phyloP scores from a whole-genome alignment of 2,329 filamentous ascomycete species.

The Claviceps humidiphila region DNA sequence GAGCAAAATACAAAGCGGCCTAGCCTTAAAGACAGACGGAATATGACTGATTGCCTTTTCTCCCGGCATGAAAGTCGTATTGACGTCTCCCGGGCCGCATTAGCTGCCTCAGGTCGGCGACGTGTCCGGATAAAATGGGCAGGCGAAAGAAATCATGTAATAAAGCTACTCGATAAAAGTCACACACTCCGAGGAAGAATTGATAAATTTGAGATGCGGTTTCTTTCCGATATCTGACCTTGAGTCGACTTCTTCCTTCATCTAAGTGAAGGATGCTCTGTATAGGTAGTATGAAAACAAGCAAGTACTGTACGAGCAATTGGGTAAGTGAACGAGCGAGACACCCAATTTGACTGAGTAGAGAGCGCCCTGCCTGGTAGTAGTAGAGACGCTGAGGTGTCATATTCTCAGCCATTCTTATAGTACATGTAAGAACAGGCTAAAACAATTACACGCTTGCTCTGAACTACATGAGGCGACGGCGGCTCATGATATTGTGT shows the following conservation, averaged over 20 bases:
- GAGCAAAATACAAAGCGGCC: not conserved
- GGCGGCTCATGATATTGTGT: not conserved
- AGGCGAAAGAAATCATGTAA: not conserved
- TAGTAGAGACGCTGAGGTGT: no score
- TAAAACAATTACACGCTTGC: no score
- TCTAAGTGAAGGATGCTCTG: not conserved
- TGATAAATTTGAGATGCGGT: not conserved
- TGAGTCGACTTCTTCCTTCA: not conserved
- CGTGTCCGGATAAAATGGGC: not conserved
- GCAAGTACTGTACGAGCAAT: not conserved
- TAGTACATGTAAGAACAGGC: no score
- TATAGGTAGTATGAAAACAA: not conserved
- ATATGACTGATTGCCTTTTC: not conserved
- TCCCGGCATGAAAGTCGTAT: not conserved
- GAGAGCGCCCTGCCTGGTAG: not conserved
- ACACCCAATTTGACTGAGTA: not conserved
- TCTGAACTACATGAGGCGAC: not conserved
- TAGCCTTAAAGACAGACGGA: not conserved
- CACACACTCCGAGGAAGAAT: not conserved
- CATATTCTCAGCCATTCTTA: no score
- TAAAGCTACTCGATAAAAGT: not conserved
- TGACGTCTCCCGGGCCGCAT: not conserved
- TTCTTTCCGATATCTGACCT: not conserved
- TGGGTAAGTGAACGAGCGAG: not conserved
- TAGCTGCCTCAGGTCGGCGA: not conserved